Evolutionary conservation across 2,329 filamentous ascomycete genomes (phyloP), one percentile per base, ranked within the genome.

Genomic region (Gnomoniopsis sp.): DNA sequence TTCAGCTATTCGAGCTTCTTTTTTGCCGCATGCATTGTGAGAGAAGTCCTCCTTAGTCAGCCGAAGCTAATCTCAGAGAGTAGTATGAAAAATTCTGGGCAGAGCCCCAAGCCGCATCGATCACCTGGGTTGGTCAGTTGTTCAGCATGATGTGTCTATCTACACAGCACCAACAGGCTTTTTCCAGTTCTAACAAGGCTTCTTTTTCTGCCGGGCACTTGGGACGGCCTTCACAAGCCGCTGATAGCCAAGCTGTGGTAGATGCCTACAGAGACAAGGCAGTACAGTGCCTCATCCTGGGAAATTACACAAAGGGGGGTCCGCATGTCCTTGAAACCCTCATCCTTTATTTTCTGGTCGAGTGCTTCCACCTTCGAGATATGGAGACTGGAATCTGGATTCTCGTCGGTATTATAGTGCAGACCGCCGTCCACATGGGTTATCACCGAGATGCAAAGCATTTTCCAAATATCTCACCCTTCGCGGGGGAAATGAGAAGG

Each of bases 1-100:
- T 23, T n/a, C n/a, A n/a, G n/a, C n/a, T n/a, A n/a, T n/a, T n/a
- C n/a, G n/a, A n/a, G n/a, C n/a, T n/a, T n/a, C n/a, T n/a, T n/a
- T n/a, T n/a, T n/a, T n/a, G n/a, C n/a, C n/a, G n/a, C n/a, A n/a
- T n/a, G n/a, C n/a, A n/a, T n/a, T n/a, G n/a, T n/a, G n/a, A n/a
- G n/a, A n/a, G n/a, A n/a, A n/a, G n/a, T n/a, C n/a, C n/a, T n/a
- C n/a, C n/a, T n/a, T n/a, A n/a, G n/a, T n/a, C n/a, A n/a, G n/a
- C n/a, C n/a, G n/a, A n/a, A n/a, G n/a, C n/a, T n/a, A n/a, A n/a
- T n/a, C n/a, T n/a, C n/a, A n/a, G n/a, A n/a, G n/a, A 22, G 33
- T 21, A 77, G 72, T 81, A 81, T 55, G 69, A 75, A 3, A 65
- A 64, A 0, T 81, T 80, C 56, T 81, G 78, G 77, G 58, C 68